Evolutionary conservation across 2,329 filamentous ascomycete species (phyloP).

Genomic region (Hyphodiscus sp.): DNA sequence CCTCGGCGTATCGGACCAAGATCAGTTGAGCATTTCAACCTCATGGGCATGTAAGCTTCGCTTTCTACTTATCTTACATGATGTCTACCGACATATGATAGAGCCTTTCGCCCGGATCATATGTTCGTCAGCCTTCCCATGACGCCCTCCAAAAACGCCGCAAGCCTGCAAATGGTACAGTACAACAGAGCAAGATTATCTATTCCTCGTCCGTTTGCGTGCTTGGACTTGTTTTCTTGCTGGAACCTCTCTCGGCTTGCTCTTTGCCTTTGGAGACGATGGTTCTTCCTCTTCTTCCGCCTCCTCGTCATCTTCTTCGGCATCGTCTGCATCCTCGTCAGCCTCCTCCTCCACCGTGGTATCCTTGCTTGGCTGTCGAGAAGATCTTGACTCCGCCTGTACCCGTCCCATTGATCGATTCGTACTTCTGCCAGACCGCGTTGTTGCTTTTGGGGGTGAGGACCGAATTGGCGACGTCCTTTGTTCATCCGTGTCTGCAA

Average conservation of each 20-base stretch:
- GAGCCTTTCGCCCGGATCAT: too few relatives aligned
- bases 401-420: conserved; percentile 39
- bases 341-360: conserved; percentile 28
- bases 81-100: neutral
- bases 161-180: neutral
- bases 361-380: conserved; percentile 29
- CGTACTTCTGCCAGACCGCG: conserved; percentile 24
- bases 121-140: neutral
- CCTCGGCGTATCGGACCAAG: neutral
- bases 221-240: conserved; percentile 13
- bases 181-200: conserved; percentile 10
- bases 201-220: conserved; percentile 27
- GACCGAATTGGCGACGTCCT: conserved; percentile 37
- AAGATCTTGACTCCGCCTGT: conserved; percentile 31
- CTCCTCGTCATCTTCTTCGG: conserved; percentile 35
- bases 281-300: conserved; percentile 27
- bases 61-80: neutral
- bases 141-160: neutral
- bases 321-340: conserved; percentile 32
- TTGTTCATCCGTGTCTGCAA: conserved; percentile 45
- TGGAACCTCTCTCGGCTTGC: conserved; percentile 16
- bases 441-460: conserved; percentile 34
- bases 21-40: neutral
- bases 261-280: conserved; percentile 24
- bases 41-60: neutral